phyloP scores from a whole-genome alignment of 108 stramenopile species.

The Discostella stelligeroides region DNA sequence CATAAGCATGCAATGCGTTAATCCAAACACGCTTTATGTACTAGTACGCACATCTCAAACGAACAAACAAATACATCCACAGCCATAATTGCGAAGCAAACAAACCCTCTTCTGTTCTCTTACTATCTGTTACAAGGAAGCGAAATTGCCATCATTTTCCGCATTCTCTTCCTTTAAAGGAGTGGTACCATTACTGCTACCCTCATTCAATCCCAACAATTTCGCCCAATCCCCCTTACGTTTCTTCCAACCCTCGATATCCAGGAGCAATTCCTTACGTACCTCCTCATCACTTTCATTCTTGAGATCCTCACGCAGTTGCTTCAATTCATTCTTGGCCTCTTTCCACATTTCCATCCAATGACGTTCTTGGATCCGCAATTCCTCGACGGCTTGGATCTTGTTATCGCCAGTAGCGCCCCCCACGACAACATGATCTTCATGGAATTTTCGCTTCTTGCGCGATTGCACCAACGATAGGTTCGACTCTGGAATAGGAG shows the following conservation, averaged over 20 bases:
- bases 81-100: too few species aligned
- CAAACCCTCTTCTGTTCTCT: too few species aligned
- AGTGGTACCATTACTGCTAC: too few species aligned
- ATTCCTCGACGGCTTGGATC: constrained; percentile 21
- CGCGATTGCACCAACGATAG: background rate
- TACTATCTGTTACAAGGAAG: background rate
- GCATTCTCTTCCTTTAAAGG: too few species aligned
- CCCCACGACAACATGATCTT: background rate
- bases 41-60: too few species aligned
- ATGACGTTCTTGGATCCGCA: constrained; percentile 20
- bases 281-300: constrained; percentile 20
- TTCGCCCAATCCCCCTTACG: constrained; percentile 30
- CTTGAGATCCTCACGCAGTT: constrained; percentile 17
- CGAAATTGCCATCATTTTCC: background rate
- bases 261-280: constrained; percentile 12
- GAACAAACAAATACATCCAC: too few species aligned
- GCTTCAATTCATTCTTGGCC: constrained; percentile 10
- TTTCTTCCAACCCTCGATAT: constrained; percentile 26
- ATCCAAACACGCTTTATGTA: too few species aligned
- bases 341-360: constrained; percentile 29
- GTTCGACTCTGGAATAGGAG: background rate
- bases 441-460: constrained; percentile 1
- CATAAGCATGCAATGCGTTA: too few species aligned
- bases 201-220: constrained; percentile 19
- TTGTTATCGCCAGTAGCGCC: too few species aligned